Base-by-base conservation (phyloP, 75 land plant genomes). In the Isoetes taiwanensis region DNA sequence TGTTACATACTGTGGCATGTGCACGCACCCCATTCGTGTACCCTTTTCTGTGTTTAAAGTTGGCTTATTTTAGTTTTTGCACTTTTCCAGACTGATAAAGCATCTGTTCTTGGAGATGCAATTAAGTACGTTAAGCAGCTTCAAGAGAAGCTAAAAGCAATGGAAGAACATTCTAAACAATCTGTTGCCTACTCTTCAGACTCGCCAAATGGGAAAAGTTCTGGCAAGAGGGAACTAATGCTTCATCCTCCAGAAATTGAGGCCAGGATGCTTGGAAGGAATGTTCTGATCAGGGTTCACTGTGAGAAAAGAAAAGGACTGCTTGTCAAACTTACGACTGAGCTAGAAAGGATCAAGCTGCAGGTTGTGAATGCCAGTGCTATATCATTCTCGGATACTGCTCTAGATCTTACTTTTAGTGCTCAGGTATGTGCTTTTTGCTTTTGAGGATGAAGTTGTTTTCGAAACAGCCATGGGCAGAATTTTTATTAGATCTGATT, bases 61-160 rank as follows among this genome's bases (percentile, higher is more conserved):
- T 37, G 38, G 38, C 11, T 37, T 14, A 14, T 42, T 29, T 16
- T 11, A 14, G 19, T 19, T 57, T 40, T 53, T 41, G 2, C 21
- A 1, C 21, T 1, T 37, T 16, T 21, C 21, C 72, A 88, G 96
- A 84, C 79, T 83, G 96, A 89, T 46, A 89, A 89, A 65, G 90
- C 96, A 29, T 81, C 96, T 8, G 78, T 89, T 26, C 78, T 88
- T 46, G 90, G 78, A 2, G 95, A 84, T 34, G 85, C 95, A 1
- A 79, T 81, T 35, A 81, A 76, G 62, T 79, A 88, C 52, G 62
- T 88, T 57, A 88, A 88, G 64, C 61, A 79, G 26, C 69, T 88
- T 31, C 82, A 80, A 65, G 94, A 87, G 34, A 68, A 61, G 38
- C 71, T 84, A 54, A 74, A 74, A 38, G 16, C 61, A 1, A 54